A percentile compares a stretch with the other conserved stretches of the same genome.
Conservation (phyloP, 139 green algal species). For the Chlorella sp. region DNA sequence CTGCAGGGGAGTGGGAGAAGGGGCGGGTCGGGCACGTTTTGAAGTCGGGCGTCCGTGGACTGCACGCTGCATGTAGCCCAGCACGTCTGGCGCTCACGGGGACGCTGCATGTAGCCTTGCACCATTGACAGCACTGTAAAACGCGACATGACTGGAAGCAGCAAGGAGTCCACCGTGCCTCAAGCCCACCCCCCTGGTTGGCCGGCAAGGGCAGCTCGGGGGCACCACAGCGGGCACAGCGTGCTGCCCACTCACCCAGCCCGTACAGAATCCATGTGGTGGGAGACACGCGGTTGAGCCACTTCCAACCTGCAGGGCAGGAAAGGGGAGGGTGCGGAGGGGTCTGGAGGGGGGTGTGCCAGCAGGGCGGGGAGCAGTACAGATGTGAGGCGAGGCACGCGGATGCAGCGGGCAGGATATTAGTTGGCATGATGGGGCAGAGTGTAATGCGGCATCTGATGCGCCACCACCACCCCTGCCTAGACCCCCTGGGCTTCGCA, state of each 20-base stretch:
- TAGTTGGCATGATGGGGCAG: background rate
- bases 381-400: background rate
- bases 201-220: no score
- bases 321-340: background rate
- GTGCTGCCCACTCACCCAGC: background rate
- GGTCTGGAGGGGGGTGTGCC: no score
- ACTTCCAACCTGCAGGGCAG: slow-evolving; percentile 59
- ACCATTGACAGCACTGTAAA: background rate
- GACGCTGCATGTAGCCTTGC: no score
- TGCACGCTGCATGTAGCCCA: background rate
- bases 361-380: background rate
- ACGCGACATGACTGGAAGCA: no score
- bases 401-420: background rate
- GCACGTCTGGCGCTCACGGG: background rate
- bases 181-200: no score
- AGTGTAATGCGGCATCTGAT: no score
- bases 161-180: no score
- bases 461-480: no score
- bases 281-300: slow-evolving; percentile 69
- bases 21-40: background rate
- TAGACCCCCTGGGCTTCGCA: no score
- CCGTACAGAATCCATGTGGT: slow-evolving; percentile 54
- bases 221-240: background rate
- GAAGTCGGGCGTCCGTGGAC: no score
- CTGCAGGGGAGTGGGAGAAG: background rate